These are phyloP conservation scores for Pezicula carpinea DNA, from an alignment of 2,329 filamentous ascomycete genomes.

Conservation along the genomic window DNA sequence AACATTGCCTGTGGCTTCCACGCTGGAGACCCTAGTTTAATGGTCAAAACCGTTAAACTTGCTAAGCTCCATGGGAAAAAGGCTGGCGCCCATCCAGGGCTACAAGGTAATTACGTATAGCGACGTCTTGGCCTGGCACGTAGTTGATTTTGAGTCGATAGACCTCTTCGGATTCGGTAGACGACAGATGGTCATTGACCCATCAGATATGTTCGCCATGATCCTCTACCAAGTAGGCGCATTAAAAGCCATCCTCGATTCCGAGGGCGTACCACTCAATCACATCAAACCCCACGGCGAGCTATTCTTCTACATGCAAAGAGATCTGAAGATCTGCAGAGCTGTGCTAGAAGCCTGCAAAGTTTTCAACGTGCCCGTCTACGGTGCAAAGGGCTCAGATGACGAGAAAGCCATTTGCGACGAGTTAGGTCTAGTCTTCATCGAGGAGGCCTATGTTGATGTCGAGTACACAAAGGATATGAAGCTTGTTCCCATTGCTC, in stretches of 20 bases:
- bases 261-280: conserved; percentile 2
- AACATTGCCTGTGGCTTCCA: conserved; percentile 60
- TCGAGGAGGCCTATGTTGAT: conserved; percentile 6
- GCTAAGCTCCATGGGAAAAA: conserved; percentile 54
- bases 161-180: conserved; percentile 5
- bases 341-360: conserved; percentile 3
- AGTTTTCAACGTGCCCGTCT: conserved; percentile 3
- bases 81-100: conserved; percentile 58
- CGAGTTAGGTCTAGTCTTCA: conserved; percentile 2
- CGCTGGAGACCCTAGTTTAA: conserved; percentile 58
- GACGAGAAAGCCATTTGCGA: conserved; percentile 4
- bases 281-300: conserved; percentile 7
- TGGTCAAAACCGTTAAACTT: conserved; percentile 53
- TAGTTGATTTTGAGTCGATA: not conserved
- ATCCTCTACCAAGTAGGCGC: conserved; percentile 7
- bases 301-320: conserved; percentile 5
- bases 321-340: conserved; percentile 4
- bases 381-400: conserved; percentile 3
- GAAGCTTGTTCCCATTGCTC: conserved; percentile 17
- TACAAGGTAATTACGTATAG: conserved; percentile 37
- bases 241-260: conserved; percentile 2
- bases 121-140: not conserved
- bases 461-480: conserved; percentile 15
- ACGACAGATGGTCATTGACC: conserved; percentile 3
- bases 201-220: conserved; percentile 4